Percentiles rank a stretch among this genome's conserved stretches.
phyloP scores from a whole-genome alignment of 2,329 filamentous ascomycete species.

The Periconia macrospinosa region DNA sequence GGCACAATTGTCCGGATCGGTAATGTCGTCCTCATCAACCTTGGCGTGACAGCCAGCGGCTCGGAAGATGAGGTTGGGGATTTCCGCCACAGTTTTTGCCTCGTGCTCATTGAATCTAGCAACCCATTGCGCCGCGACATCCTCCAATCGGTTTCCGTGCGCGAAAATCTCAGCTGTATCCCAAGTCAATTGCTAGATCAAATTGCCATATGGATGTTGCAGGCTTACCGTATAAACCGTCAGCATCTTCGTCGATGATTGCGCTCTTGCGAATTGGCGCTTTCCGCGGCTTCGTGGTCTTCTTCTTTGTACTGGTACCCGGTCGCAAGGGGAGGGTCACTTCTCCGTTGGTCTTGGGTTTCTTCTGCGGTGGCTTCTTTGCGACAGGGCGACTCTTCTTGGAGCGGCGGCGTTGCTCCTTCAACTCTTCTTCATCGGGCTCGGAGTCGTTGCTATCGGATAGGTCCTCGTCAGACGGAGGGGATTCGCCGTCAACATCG shows the following conservation, averaged over 20 bases:
- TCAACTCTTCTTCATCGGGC: constrained; percentile 44
- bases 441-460: constrained; percentile 41
- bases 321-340: constrained; percentile 59
- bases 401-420: constrained; percentile 34
- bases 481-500: constrained; percentile 30
- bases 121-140: constrained; percentile 62
- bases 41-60: constrained; percentile 79
- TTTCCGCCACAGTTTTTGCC: constrained; percentile 56
- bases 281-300: constrained; percentile 49
- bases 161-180: constrained; percentile 61
- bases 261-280: constrained; percentile 55
- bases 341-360: constrained; percentile 58
- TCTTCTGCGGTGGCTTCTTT: constrained; percentile 51
- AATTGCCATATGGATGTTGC: neutral
- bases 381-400: constrained; percentile 30
- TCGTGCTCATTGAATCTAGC: constrained; percentile 59
- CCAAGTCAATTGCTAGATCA: constrained; percentile 21
- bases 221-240: constrained; percentile 58
- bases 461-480: constrained; percentile 29
- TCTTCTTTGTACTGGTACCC: constrained; percentile 42
- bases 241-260: constrained; percentile 53
- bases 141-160: constrained; percentile 56
- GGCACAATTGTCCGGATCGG: constrained; percentile 84
- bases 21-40: constrained; percentile 80
- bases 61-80: constrained; percentile 64